Base-by-base conservation (phyloP, 2,329 filamentous ascomycete genomes). In the Sclerotinia glacialis region DNA sequence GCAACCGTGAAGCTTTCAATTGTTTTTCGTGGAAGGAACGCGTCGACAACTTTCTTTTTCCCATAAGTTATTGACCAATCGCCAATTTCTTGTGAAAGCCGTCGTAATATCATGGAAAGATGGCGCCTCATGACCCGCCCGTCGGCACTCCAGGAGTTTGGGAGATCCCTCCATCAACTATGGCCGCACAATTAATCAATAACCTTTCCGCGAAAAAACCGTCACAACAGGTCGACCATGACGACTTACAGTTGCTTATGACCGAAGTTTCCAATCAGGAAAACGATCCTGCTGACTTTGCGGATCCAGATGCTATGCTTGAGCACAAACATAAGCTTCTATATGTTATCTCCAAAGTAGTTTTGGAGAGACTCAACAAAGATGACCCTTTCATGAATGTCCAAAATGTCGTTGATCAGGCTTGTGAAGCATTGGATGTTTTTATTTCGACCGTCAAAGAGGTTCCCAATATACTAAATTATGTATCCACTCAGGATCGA, bases 121-220 rank as follows among this genome's bases (percentile, higher is more conserved):
- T 74, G 73, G 71, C 69, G 12, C 69, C 67, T 50, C 55, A 61
- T 21, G 44, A 54, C 5, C 49, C 56, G 18, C 46, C 56, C n/a
- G 68, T 70, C 69, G 70, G 69, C 31, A 67, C 61, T 4, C 49
- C 63, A 47, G 37, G 12, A 40, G 37, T 40, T 18, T 70, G 71
- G 31, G 69, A 75, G 34, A 56, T 59, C 64, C 86, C 87, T 49
- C 90, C 92, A 16, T 97, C 93, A 21, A 96, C 93, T 12, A 83
- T 97, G 74, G 92, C 93, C 63, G 92, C 92, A 16, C 91, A 96
- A 77, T 87, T 97, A 67, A 92, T 95, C 70, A 89, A 91, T 76
- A 92, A 91, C 76, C 87, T 93, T 69, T 86, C 89, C 53, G 85
- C 89, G 28, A 83, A 84, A 62, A 84, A 83, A 69, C 86, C 84